Evolutionary conservation across 495 filamentous ascomycete species (phyloP).

Genomic region (Penicillium dipodomyicola): DNA sequence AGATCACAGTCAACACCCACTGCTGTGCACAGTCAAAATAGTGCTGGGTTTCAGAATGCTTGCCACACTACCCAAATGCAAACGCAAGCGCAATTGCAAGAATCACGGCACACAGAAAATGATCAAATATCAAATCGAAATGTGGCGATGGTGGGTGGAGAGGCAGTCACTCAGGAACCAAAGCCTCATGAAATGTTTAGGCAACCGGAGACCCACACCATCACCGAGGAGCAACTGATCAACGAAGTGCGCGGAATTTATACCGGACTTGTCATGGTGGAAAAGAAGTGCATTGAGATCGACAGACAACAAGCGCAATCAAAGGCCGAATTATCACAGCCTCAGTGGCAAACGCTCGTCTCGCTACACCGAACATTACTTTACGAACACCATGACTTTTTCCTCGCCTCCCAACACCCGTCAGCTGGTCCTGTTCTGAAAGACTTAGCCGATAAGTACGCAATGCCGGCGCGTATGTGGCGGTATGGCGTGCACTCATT

Average conservation of each 20-base stretch:
- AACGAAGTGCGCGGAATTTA: slow-evolving; percentile 71
- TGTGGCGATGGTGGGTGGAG: slow-evolving; percentile 10
- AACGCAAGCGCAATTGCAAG: neutral
- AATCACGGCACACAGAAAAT: neutral
- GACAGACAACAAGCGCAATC: slow-evolving; percentile 56
- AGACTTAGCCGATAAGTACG: slow-evolving; percentile 63
- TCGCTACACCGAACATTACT: slow-evolving; percentile 69
- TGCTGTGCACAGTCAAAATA: neutral
- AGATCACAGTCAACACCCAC: slow-evolving; percentile 13
- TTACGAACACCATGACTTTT: slow-evolving; percentile 80
- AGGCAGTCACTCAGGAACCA: slow-evolving; percentile 23
- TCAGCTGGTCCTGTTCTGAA: slow-evolving; percentile 58
- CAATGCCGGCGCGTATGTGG: slow-evolving; percentile 86
- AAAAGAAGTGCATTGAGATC: slow-evolving; percentile 73
- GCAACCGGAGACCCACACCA: slow-evolving; percentile 64
- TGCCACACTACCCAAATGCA: neutral
- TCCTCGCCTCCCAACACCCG: slow-evolving; percentile 74
- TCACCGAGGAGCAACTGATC: slow-evolving; percentile 72
- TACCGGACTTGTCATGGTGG: slow-evolving; percentile 72
- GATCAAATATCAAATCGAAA: slow-evolving; percentile 7
- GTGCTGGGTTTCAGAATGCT: neutral
- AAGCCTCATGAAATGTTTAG: slow-evolving; percentile 47
- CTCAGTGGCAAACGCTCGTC: slow-evolving; percentile 73
- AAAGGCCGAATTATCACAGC: slow-evolving; percentile 47
- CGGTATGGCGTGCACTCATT: slow-evolving; percentile 77